phyloP scores from a whole-genome alignment of 1,139 yeast genomes.

The Yamadazyma blattariae region DNA sequence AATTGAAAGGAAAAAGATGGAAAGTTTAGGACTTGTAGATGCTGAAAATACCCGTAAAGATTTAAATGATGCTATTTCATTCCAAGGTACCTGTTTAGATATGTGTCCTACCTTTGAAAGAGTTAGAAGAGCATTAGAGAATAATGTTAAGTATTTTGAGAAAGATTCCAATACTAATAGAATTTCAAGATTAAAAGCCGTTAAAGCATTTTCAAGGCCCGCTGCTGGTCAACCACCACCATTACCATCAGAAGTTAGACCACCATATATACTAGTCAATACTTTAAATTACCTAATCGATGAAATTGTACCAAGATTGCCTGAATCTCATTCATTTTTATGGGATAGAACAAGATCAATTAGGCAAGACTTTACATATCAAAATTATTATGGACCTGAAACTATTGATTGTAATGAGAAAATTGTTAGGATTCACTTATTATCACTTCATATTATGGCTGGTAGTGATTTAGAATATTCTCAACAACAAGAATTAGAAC shows the following conservation, averaged over 20 bases:
- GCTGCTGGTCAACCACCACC: conserved; percentile 99
- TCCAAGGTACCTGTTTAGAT: conserved; percentile 84
- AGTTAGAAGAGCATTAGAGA: conserved; percentile 82
- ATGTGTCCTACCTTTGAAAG: conserved; percentile 97
- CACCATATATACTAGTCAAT: conserved; percentile 68
- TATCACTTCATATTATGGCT: conserved; percentile 85
- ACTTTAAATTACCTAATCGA: conserved; percentile 73
- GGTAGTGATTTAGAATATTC: conserved; percentile 76
- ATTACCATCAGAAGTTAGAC: conserved; percentile 94
- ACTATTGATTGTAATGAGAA: conserved; percentile 91
- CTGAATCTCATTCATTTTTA: conserved; percentile 85
- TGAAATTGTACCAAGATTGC: conserved; percentile 60
- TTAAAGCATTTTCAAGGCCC: conserved; percentile 94
- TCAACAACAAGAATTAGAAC: conserved; percentile 94
- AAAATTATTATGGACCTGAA: conserved; percentile 90
- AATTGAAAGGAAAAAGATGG: conserved; percentile 77
- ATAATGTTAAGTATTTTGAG: conserved; percentile 80
- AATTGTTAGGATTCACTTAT: conserved; percentile 84
- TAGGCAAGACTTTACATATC: conserved; percentile 95
- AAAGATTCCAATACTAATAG: conserved; percentile 61
- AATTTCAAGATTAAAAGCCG: conserved; percentile 63
- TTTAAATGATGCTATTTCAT: conserved; percentile 79
- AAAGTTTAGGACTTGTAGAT: conserved; percentile 78
- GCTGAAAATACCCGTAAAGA: conserved; percentile 81
- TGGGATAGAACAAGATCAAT: conserved; percentile 99